Evolutionary conservation across 805 yeast species (phyloP).

Genomic region (Cyberlindnera xishuangbannaensis): DNA sequence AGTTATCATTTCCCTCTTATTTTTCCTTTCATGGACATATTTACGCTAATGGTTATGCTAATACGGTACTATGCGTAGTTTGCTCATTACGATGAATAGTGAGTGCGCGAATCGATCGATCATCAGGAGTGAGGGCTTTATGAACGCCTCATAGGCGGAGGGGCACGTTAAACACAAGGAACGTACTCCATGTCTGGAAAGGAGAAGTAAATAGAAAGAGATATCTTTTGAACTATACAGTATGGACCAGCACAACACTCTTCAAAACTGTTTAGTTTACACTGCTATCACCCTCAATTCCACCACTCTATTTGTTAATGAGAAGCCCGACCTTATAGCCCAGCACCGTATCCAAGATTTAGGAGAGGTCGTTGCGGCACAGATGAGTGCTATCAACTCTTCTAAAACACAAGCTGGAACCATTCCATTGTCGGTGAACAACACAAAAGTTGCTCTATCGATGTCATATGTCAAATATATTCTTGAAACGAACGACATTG

Average conservation of each 20-base stretch:
- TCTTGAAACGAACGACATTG: conserved; percentile 19
- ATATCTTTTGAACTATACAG: too few species aligned
- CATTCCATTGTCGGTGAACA: conserved; percentile 11
- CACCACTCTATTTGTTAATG: conserved; percentile 54
- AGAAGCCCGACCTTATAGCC: conserved; percentile 39
- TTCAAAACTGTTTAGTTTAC: conserved; percentile 29
- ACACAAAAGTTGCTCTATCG: conserved; percentile 9
- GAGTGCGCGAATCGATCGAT: too few species aligned
- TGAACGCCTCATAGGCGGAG: neutral
- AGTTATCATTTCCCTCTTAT: neutral
- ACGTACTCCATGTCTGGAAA: neutral
- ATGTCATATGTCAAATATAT: conserved; percentile 20
- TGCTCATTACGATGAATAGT: too few species aligned
- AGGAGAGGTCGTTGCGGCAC: conserved; percentile 48
- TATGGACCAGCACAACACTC: conserved; percentile 2
- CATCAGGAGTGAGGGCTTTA: neutral
- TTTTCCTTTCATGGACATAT: neutral
- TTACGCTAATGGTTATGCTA: too few species aligned
- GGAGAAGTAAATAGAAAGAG: neutral
- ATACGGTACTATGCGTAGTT: neutral
- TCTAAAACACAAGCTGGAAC: conserved; percentile 30
- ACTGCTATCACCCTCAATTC: conserved; percentile 49
- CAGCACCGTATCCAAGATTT: conserved; percentile 39
- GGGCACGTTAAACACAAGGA: neutral
- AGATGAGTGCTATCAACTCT: conserved; percentile 48